phyloP scores from a whole-genome alignment of 2,329 filamentous ascomycete species.

The Colletotrichum noveboracense region DNA sequence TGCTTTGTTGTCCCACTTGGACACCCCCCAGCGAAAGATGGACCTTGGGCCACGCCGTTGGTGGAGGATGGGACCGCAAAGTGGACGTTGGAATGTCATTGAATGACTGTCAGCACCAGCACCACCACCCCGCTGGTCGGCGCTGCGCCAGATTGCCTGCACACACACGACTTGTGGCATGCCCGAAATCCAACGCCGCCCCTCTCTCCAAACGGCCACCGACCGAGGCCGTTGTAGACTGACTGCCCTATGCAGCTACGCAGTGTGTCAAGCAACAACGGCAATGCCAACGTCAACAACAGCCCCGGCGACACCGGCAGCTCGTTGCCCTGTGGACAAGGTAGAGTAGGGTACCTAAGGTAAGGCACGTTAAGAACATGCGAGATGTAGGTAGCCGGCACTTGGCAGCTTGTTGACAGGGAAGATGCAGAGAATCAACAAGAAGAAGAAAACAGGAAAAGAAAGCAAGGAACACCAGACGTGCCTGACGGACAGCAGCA shows the following conservation, averaged over 20 bases:
- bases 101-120: not conserved
- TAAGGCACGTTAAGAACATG: not conserved
- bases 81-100: constrained; percentile 11
- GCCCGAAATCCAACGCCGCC: not conserved
- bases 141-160: not conserved
- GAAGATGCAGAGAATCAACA: not conserved
- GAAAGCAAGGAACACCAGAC: not conserved
- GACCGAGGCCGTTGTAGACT: not conserved
- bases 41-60: not conserved
- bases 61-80: not conserved
- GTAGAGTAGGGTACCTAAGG: not conserved
- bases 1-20: constrained; percentile 16
- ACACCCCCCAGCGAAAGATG: not conserved
- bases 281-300: not conserved
- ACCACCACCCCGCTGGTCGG: not conserved
- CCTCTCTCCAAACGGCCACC: not conserved
- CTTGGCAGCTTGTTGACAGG: constrained; percentile 17
- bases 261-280: not conserved
- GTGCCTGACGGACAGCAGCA: not conserved
- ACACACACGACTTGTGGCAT: not conserved
- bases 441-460: not conserved
- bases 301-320: not conserved
- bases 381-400: constrained; percentile 16
- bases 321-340: constrained; percentile 1
- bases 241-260: not conserved